These are phyloP conservation scores for Hyphopichia fennica DNA, from an alignment of 1,139 yeast species.

Conservation along the genomic window DNA sequence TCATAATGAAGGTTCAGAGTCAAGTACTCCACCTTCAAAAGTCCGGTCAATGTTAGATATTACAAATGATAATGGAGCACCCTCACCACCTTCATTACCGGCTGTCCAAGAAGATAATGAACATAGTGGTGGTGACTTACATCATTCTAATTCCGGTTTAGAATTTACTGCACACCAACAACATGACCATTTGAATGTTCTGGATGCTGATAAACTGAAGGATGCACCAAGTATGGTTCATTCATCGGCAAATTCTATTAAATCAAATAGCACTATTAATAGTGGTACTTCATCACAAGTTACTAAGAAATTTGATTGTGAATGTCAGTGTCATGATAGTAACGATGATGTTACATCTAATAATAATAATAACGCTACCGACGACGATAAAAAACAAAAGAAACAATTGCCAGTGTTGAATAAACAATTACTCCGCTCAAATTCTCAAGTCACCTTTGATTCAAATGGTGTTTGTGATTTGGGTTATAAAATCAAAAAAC, in stretches of 20 bases:
- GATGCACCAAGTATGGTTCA: not conserved
- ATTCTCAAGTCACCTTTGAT: slow-evolving; percentile 24
- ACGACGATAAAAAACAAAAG: not conserved
- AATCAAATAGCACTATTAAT: not conserved
- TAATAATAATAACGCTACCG: not conserved
- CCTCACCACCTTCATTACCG: slow-evolving; percentile 12
- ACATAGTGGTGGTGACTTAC: slow-evolving; percentile 1
- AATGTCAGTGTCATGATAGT: slow-evolving; percentile 1
- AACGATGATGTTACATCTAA: not conserved
- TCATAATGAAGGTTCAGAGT: not conserved
- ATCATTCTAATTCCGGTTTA: not conserved
- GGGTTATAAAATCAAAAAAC: slow-evolving; percentile 45
- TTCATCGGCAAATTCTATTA: not conserved
- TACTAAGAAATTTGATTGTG: not conserved
- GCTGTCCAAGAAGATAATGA: slow-evolving; percentile 21
- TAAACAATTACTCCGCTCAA: slow-evolving; percentile 6
- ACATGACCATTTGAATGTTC: no score
- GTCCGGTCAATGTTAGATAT: slow-evolving; percentile 14
- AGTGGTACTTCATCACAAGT: not conserved
- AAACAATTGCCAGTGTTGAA: not conserved
- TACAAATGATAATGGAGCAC: not conserved
- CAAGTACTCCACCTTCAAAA: slow-evolving; percentile 5
- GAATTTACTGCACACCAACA: slow-evolving; percentile 1
- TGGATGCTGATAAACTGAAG: not conserved
- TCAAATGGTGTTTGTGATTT: slow-evolving; percentile 39